These are phyloP conservation scores for Oryza brachyantha DNA, from an alignment of 176 grass and related monocot genomes.

Conservation along the genomic window DNA sequence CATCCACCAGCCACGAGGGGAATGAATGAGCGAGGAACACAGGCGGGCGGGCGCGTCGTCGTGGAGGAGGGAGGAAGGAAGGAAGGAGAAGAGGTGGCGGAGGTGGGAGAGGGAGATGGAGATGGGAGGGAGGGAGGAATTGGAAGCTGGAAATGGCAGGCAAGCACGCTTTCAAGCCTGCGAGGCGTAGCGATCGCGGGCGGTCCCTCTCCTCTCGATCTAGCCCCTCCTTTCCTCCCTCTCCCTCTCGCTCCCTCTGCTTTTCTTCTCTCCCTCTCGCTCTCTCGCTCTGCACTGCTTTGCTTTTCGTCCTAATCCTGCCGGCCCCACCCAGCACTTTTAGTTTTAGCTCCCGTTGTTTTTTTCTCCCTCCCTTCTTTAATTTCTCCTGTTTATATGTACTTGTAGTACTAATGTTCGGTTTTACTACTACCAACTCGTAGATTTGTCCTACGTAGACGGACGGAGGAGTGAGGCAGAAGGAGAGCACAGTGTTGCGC, in stretches of 20 bases:
- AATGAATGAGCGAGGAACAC: constrained; percentile 8
- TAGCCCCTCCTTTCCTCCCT: constrained; percentile 35
- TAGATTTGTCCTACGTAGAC: no score
- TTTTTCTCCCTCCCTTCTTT: constrained; percentile 5
- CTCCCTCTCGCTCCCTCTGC: background rate
- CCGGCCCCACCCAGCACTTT: constrained; percentile 35
- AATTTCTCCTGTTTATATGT: background rate
- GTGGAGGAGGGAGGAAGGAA: background rate
- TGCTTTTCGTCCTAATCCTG: constrained; percentile 55
- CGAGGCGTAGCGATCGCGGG: constrained; percentile 51
- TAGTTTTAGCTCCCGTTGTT: constrained; percentile 9
- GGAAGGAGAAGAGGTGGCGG: background rate
- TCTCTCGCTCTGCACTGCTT: constrained; percentile 1
- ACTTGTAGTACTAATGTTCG: background rate
- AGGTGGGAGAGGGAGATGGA: background rate
- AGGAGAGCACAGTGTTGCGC: background rate
- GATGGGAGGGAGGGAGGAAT: background rate
- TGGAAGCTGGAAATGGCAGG: constrained; percentile 76
- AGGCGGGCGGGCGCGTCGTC: background rate
- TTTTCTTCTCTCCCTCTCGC: constrained; percentile 26
- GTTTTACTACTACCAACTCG: background rate
- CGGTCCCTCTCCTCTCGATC: constrained; percentile 71
- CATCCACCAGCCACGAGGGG: background rate
- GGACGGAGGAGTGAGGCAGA: background rate
- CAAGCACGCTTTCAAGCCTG: constrained; percentile 90